Conservation (phyloP, 805 yeast genomes). For the Blastobotrys attinorum region DNA sequence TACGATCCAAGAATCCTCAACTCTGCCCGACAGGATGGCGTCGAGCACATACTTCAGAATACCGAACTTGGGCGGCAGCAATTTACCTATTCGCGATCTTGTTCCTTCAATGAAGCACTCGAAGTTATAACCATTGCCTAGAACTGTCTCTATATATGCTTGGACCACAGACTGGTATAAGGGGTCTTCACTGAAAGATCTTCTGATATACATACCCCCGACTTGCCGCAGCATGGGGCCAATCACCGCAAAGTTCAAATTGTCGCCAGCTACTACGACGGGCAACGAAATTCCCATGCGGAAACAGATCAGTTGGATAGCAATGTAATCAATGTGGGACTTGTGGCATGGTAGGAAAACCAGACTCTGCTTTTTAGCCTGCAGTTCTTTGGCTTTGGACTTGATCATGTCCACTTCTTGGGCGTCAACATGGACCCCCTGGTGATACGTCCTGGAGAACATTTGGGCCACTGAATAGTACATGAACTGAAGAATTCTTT, state of each 20-base stretch:
- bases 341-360: slow-evolving; percentile 53
- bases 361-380: slow-evolving; percentile 29
- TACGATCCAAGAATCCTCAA: slow-evolving; percentile 37
- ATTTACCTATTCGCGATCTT: slow-evolving; percentile 57
- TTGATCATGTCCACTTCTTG: slow-evolving; percentile 28
- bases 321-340: slow-evolving; percentile 54
- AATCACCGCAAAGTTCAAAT: slow-evolving; percentile 49
- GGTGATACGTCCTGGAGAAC: slow-evolving; percentile 33
- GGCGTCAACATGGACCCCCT: slow-evolving; percentile 34
- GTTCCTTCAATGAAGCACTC: slow-evolving; percentile 64
- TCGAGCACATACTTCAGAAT: slow-evolving; percentile 46
- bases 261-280: slow-evolving; percentile 58
- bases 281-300: slow-evolving; percentile 49
- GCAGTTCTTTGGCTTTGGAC: slow-evolving; percentile 28
- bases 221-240: slow-evolving; percentile 41
- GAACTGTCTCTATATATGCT: slow-evolving; percentile 40
- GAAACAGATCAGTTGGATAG: slow-evolving; percentile 45
- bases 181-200: slow-evolving; percentile 40
- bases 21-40: slow-evolving; percentile 37
- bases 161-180: slow-evolving; percentile 36
- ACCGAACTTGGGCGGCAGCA: slow-evolving; percentile 55
- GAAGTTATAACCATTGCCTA: slow-evolving; percentile 41
- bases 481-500: slow-evolving; percentile 24
- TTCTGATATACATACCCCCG: slow-evolving; percentile 53
- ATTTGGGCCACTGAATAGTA: slow-evolving; percentile 33